phyloP scores from a whole-genome alignment of 2,329 filamentous ascomycete genomes.

The Fonsecaea pedrosoi region DNA sequence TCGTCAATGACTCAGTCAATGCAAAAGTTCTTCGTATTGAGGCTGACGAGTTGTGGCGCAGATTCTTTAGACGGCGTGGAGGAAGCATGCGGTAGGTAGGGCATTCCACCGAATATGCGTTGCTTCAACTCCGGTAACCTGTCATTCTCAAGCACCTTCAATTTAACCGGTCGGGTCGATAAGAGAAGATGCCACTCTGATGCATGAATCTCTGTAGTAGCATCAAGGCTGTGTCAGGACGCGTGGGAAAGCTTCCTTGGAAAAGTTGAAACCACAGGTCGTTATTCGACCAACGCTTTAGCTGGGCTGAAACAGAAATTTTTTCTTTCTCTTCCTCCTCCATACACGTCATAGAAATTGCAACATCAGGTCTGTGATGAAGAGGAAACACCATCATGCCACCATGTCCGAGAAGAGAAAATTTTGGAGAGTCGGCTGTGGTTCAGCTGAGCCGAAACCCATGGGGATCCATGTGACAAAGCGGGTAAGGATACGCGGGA shows the following conservation, averaged over 20 bases:
- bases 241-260: conserved; percentile 4
- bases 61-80: neutral
- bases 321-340: neutral
- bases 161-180: neutral
- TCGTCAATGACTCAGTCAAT: neutral
- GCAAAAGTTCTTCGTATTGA: neutral
- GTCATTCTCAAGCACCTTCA: neutral
- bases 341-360: conserved; percentile 6
- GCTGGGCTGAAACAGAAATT: conserved; percentile 19
- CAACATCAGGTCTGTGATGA: neutral
- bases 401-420: neutral
- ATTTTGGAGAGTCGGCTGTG: conserved; percentile 10
- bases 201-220: neutral
- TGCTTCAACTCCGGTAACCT: neutral
- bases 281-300: neutral
- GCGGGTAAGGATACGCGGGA: conserved; percentile 15
- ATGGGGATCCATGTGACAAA: conserved; percentile 1
- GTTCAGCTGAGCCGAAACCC: conserved; percentile 21
- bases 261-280: neutral
- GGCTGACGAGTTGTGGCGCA: neutral
- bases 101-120: neutral
- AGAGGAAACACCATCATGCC: conserved; percentile 11
- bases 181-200: conserved; percentile 10
- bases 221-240: conserved; percentile 5
- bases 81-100: neutral